These are phyloP conservation scores for Hypoxylon fragiforme DNA, from an alignment of 495 filamentous ascomycete genomes.

Conservation along the genomic window DNA sequence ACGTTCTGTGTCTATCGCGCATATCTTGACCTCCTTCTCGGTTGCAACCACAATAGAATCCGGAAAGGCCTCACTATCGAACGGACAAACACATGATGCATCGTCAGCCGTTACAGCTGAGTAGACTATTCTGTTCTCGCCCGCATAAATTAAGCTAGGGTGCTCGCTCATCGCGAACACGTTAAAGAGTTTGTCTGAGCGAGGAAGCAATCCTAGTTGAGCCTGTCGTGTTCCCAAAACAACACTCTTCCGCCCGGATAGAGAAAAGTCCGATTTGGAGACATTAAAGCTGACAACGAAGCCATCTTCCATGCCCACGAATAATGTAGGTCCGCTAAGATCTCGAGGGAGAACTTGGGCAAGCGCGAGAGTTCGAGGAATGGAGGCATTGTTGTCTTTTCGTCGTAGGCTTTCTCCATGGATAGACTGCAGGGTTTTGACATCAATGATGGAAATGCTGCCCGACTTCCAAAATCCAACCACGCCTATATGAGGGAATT, in stretches of 20 bases:
- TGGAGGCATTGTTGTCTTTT: conserved; percentile 66
- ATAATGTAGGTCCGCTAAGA: conserved; percentile 66
- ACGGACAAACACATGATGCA: conserved; percentile 75
- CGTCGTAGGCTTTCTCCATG: conserved; percentile 51
- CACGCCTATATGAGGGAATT: conserved; percentile 60
- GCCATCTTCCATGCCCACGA: conserved; percentile 94
- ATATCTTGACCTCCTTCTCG: conserved; percentile 73
- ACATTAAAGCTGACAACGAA: conserved; percentile 84
- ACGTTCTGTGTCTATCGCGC: conserved; percentile 78
- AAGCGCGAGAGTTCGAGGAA: conserved; percentile 81
- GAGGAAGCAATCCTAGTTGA: conserved; percentile 74
- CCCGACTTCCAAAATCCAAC: conserved; percentile 85
- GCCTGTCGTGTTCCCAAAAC: conserved; percentile 86
- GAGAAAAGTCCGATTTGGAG: conserved; percentile 55
- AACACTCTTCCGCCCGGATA: conserved; percentile 76
- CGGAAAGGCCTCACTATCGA: conserved; percentile 81
- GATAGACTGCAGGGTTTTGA: conserved; percentile 62
- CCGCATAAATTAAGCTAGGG: conserved; percentile 87
- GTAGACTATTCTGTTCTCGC: conserved; percentile 86
- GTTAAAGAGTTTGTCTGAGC: conserved; percentile 63
- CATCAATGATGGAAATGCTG: conserved; percentile 67
- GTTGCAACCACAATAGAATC: conserved; percentile 80
- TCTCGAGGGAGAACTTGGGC: conserved; percentile 66
- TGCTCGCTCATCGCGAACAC: conserved; percentile 95
- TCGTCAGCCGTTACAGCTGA: conserved; percentile 94